Percentiles rank a stretch among this genome's conserved stretches.
Evolutionary conservation across 805 yeast genomes (phyloP).

Genomic region (Suhomyces prunicola): DNA sequence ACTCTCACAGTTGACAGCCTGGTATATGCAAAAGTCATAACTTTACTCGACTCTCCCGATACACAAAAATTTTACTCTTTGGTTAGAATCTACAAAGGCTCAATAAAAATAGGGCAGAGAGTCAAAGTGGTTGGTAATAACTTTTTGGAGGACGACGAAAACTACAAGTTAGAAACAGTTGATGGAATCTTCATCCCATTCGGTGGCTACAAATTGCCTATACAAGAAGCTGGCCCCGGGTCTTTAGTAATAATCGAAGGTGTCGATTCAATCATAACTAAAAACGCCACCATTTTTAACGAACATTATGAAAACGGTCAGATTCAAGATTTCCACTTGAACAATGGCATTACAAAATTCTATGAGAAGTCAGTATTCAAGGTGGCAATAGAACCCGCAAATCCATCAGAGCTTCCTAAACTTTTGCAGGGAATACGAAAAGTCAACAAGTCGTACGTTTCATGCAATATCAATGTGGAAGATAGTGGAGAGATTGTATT

Average conservation of each 20-base stretch:
- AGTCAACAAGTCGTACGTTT: conserved; percentile 60
- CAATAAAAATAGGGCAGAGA: conserved; percentile 43
- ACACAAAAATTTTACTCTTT: conserved; percentile 53
- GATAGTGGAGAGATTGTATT: conserved; percentile 86
- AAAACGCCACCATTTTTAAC: conserved; percentile 57
- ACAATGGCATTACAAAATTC: conserved; percentile 13
- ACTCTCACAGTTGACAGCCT: background rate
- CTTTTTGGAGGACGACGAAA: conserved; percentile 51
- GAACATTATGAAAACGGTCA: conserved; percentile 11
- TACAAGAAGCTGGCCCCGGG: conserved; percentile 58
- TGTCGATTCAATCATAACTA: conserved; percentile 51
- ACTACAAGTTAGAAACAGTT: conserved; percentile 40
- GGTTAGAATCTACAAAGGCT: conserved; percentile 63
- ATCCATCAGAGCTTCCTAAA: conserved; percentile 75
- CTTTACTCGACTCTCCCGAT: conserved; percentile 54
- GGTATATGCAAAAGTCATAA: conserved; percentile 35
- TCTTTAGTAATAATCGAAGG: conserved; percentile 68
- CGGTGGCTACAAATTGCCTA: conserved; percentile 64
- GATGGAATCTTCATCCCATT: conserved; percentile 53
- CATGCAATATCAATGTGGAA: conserved; percentile 68
- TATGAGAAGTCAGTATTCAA: conserved; percentile 58
- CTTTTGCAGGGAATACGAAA: conserved; percentile 67
- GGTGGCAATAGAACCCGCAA: conserved; percentile 76
- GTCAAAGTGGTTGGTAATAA: conserved; percentile 58
- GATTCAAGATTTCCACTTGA: conserved; percentile 27